Base-by-base conservation (phyloP, 2,329 filamentous ascomycete genomes). In the Cladosporium austrohemisphaericum region DNA sequence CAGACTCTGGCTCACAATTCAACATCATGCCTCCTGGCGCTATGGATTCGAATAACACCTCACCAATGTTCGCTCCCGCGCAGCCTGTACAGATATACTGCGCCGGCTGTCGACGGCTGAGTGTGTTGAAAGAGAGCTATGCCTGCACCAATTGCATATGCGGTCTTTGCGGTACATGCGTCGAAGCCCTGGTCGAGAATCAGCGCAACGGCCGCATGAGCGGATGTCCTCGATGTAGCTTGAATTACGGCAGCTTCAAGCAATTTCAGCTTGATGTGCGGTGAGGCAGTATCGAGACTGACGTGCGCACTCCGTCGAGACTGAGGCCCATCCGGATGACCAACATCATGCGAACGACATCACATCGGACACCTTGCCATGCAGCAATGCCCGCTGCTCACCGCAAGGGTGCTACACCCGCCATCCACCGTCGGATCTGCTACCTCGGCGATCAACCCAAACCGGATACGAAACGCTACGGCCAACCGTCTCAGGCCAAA, bases 61-160 rank as follows among this genome's bases (percentile, higher is more conserved):
- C 54, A 23, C 86, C 89, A 5, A 57, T 67, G 51, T 68, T 65
- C 53, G 58, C 57, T 13, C 49, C 52, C 9, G 52, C 50, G 9
- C 54, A 55, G 43, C 59, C 67, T 25, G 85, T 92, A 3, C 88
- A 95, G 65, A 95, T 97, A 33, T 95, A 95, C 66, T 97, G 92
- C 66, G 88, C 91, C 16, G 87, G 86, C 40, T 97, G 92, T 64
- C 83, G 88, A 56, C 81, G 85, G 29, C 76, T 90, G 14, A 91
- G 85, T 44, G 73, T 84, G 9, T 73, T 97, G 20, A 85, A 83
- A 61, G 86, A 92, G 61, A 93, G 88, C 26, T 96, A 90, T 64
- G 92, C 92, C 18, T 97, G 92, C 67, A 95, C 91, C 1, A 91
- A 96, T 68, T 97, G 93, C 67, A 95, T 97, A 55, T 95, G 89